Conservation (phyloP, 2,329 filamentous ascomycete genomes). For the Calonectria pseudoreteaudii region DNA sequence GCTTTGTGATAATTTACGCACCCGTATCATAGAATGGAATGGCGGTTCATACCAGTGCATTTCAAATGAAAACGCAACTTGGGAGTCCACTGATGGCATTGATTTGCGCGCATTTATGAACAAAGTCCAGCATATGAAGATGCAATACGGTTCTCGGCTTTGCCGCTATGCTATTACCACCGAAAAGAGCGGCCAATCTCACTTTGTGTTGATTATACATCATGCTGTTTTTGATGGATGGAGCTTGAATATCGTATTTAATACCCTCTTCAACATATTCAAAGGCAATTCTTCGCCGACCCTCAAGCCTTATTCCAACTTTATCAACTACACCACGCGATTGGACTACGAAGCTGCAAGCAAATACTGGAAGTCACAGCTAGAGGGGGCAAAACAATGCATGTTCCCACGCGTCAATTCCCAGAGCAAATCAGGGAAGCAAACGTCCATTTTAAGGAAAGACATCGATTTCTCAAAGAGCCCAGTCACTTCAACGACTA, state of each 20-base stretch:
- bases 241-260: constrained; percentile 13
- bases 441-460: constrained; percentile 52
- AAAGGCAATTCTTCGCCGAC: background rate
- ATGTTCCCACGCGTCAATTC: constrained; percentile 54
- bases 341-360: background rate
- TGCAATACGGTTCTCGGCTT: constrained; percentile 13
- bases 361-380: constrained; percentile 4
- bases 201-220: background rate
- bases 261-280: background rate
- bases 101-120: background rate
- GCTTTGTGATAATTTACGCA: background rate
- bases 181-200: background rate
- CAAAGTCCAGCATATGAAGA: background rate
- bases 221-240: constrained; percentile 15
- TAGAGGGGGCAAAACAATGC: constrained; percentile 45
- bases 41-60: background rate
- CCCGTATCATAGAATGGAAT: background rate
- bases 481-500: constrained; percentile 12
- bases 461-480: background rate
- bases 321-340: constrained; percentile 2
- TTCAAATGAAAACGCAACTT: background rate
- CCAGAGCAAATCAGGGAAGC: constrained; percentile 59
- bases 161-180: background rate
- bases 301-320: constrained; percentile 2
- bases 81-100: background rate